Conservation (phyloP, 129 eudicot species). For the Oenanthe sinensis region DNA sequence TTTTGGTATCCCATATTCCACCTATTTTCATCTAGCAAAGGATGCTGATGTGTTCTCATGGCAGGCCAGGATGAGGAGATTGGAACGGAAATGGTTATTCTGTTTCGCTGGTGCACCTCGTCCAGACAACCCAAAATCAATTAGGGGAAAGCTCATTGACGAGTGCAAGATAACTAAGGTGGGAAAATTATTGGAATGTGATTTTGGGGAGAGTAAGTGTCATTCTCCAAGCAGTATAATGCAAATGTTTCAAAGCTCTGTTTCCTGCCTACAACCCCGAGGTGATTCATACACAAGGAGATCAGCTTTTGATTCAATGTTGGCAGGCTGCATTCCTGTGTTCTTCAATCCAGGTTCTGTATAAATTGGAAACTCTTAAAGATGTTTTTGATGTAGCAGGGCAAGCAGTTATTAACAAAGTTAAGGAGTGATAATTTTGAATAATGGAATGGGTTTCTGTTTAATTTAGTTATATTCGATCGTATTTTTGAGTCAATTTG, state of each 20-base stretch:
- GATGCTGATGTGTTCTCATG: conserved; percentile 54
- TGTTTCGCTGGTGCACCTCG: conserved; percentile 94
- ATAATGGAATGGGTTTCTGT: no score
- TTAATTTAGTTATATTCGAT: no score
- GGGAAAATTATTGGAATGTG: conserved; percentile 68
- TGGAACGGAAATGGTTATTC: conserved; percentile 55
- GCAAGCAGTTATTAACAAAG: conserved; percentile 59
- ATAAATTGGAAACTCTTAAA: conserved; percentile 52
- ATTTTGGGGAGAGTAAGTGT: conserved; percentile 65
- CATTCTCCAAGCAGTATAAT: conserved; percentile 71
- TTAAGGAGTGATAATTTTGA: neutral
- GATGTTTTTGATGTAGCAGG: conserved; percentile 88
- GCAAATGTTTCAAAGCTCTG: conserved; percentile 84
- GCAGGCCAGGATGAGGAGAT: conserved; percentile 77
- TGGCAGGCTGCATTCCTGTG: conserved; percentile 95
- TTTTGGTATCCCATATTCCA: conserved; percentile 79
- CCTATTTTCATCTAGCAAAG: conserved; percentile 82
- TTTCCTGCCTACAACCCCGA: conserved; percentile 87
- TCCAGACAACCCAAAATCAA: conserved; percentile 55
- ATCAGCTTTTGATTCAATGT: conserved; percentile 86
- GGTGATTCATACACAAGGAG: conserved; percentile 87
- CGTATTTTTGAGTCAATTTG: no score
- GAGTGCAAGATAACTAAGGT: conserved; percentile 53
- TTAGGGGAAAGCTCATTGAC: conserved; percentile 61
- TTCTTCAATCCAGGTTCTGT: conserved; percentile 82